Conservation (phyloP, 179 eudicot genomes). For the Drosera spatulata region DNA sequence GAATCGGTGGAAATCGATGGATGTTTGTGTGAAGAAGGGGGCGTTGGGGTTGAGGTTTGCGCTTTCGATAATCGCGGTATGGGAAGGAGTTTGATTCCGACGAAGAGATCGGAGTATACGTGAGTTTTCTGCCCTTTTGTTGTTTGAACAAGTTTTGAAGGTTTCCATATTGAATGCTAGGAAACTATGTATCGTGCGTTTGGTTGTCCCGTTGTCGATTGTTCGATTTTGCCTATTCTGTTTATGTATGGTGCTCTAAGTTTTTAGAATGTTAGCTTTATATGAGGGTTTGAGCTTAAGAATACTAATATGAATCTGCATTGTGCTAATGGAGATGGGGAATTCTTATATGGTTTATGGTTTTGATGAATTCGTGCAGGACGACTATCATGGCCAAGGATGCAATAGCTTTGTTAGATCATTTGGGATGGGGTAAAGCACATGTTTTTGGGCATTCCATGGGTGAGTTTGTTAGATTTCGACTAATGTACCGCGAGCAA, state of each 20-base stretch:
- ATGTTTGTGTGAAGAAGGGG: conserved; percentile 9
- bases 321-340: no score
- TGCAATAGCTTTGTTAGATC: conserved; percentile 86
- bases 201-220: no score
- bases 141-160: no score
- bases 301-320: no score
- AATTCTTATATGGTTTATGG: no score
- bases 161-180: no score
- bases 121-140: conserved; percentile 19
- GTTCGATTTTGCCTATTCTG: no score
- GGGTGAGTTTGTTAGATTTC: conserved; percentile 57
- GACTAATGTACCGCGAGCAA: no score
- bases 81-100: conserved; percentile 81
- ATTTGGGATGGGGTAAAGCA: conserved; percentile 87
- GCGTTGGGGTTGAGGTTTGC: conserved; percentile 54
- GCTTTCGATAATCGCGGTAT: conserved; percentile 98
- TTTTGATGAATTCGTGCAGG: conserved; percentile 27
- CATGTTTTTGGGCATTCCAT: conserved; percentile 97
- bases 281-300: no score
- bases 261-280: no score
- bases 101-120: conserved; percentile 68
- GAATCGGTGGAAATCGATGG: conserved; percentile 25
- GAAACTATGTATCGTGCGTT: no score
- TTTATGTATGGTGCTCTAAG: no score
- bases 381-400: conserved; percentile 93